Percentiles rank a stretch among this genome's conserved stretches.
These are phyloP conservation scores for Aspergillus asperescens DNA, from an alignment of 495 filamentous ascomycete species.

Conservation along the genomic window DNA sequence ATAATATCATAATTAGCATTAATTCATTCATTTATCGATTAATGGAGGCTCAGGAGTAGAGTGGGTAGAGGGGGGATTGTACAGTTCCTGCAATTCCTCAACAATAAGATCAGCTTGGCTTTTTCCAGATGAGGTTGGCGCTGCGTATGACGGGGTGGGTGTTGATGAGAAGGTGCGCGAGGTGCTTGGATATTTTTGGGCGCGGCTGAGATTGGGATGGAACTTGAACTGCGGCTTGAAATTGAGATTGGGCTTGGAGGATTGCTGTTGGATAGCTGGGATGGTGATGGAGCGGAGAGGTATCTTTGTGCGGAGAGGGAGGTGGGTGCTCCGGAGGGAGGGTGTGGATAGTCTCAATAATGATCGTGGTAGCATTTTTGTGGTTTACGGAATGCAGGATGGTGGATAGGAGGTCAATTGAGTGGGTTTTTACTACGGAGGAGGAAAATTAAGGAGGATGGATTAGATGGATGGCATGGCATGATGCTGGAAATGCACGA, in stretches of 20 bases:
- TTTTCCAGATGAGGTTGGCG: slow-evolving; percentile 14
- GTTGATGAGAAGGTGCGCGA: background rate
- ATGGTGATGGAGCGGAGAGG: background rate
- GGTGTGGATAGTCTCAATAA: background rate
- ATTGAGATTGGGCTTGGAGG: background rate
- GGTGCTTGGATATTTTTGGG: no score
- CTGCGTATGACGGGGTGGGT: background rate
- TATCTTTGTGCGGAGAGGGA: background rate
- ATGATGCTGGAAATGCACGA: slow-evolving; percentile 3
- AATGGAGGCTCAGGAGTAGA: no score
- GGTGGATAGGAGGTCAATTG: background rate
- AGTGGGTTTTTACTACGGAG: background rate
- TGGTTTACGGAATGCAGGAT: background rate
- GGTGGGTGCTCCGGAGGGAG: background rate
- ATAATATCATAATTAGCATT: no score
- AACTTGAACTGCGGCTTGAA: no score
- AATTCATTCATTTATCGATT: no score
- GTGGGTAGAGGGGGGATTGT: slow-evolving; percentile 10
- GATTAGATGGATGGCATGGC: background rate
- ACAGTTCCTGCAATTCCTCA: slow-evolving; percentile 41
- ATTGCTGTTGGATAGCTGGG: background rate
- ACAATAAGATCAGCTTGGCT: slow-evolving; percentile 34
- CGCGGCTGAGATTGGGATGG: background rate
- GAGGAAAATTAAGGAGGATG: background rate
- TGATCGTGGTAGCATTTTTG: background rate